Evolutionary conservation across 257 asterid genomes (phyloP).

Genomic region (Plantago major): DNA sequence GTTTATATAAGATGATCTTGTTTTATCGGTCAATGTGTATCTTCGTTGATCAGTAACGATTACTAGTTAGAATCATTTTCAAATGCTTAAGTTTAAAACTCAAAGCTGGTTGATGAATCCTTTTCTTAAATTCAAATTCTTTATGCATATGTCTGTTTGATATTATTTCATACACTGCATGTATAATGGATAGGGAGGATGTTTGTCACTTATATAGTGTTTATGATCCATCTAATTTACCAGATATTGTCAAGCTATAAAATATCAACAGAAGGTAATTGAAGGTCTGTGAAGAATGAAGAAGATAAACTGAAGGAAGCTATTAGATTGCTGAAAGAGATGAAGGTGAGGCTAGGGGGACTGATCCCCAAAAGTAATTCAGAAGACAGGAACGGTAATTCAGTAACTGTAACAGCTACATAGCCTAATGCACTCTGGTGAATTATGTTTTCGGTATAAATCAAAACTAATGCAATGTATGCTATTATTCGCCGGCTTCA

Average conservation of each 20-base stretch:
- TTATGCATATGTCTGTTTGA: too few species aligned
- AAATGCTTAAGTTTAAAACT: too few species aligned
- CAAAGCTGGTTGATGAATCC: too few species aligned
- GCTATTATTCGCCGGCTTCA: too few species aligned
- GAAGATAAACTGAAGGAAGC: not conserved
- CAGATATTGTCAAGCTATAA: not conserved
- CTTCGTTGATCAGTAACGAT: not conserved
- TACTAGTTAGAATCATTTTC: too few species aligned
- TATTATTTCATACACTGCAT: too few species aligned
- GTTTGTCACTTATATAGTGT: too few species aligned
- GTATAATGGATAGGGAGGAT: too few species aligned
- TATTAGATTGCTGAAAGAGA: not conserved
- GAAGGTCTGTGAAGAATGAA: not conserved
- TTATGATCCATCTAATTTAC: not conserved
- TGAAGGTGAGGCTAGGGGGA: not conserved
- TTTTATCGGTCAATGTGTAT: not conserved
- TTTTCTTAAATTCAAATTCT: too few species aligned
- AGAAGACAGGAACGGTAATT: not conserved
- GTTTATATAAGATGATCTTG: not conserved
- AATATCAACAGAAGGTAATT: not conserved
- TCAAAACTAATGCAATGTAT: too few species aligned
- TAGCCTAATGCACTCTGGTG: too few species aligned
- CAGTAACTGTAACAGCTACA: not conserved
- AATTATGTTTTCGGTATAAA: too few species aligned
- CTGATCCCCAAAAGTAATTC: not conserved